Percentiles rank a stretch among this genome's conserved stretches.
Conservation (phyloP, 495 filamentous ascomycete species). For the Penicillium coffeae region DNA sequence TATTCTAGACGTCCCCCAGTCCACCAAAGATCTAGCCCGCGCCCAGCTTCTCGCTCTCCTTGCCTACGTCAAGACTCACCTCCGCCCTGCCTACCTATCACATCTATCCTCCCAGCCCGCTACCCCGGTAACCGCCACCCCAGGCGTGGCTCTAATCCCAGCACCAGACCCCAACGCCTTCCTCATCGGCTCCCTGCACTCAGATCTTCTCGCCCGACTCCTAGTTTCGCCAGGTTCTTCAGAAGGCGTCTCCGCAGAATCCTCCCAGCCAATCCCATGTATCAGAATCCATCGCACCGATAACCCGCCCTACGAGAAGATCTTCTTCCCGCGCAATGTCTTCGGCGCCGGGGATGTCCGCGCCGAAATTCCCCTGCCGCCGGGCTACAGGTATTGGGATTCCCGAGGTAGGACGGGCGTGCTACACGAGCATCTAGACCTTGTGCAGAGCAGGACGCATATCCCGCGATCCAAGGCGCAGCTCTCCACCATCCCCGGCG, state of each 20-base stretch:
- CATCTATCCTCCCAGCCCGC: slow-evolving; percentile 5
- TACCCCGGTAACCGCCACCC: background rate
- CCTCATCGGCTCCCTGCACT: slow-evolving; percentile 34
- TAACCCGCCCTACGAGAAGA: slow-evolving; percentile 32
- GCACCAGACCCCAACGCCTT: slow-evolving; percentile 28
- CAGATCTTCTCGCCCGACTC: slow-evolving; percentile 25
- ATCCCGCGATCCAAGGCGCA: slow-evolving; percentile 32
- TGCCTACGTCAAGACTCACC: slow-evolving; percentile 17
- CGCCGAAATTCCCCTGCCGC: slow-evolving; percentile 17
- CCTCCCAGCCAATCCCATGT: no score
- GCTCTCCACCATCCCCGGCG: slow-evolving; percentile 29
- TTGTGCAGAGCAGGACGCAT: slow-evolving; percentile 38
- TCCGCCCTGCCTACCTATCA: slow-evolving; percentile 28
- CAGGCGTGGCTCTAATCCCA: slow-evolving; percentile 20
- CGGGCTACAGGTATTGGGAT: slow-evolving; percentile 30
- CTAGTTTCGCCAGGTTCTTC: no score
- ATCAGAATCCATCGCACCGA: slow-evolving; percentile 34
- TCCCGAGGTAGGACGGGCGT: slow-evolving; percentile 21
- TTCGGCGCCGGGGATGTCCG: slow-evolving; percentile 7
- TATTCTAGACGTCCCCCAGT: slow-evolving; percentile 7
- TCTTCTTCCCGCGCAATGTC: slow-evolving; percentile 20
- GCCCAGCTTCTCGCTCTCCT: slow-evolving; percentile 31
- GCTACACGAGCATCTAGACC: slow-evolving; percentile 24
- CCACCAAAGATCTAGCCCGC: slow-evolving; percentile 11
- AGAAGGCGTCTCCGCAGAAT: no score